Percentiles rank a stretch among this genome's conserved stretches.
phyloP scores from a whole-genome alignment of 306 rosid genomes.

The Leucaena leucocephala region DNA sequence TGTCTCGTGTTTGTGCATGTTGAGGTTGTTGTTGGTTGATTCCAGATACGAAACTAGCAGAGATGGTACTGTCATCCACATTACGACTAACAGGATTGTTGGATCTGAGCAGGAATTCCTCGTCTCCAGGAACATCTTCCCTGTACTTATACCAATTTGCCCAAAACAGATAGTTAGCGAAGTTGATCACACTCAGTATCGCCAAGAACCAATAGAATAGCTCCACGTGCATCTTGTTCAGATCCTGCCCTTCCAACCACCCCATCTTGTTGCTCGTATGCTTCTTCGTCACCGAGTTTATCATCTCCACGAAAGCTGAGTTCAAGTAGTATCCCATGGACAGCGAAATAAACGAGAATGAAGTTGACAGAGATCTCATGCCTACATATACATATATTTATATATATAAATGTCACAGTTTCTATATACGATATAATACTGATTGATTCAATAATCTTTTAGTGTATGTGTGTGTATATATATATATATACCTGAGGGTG shows the following conservation, averaged over 20 bases:
- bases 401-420: too few relatives aligned
- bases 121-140: conserved; percentile 34
- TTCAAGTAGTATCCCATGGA: conserved; percentile 59
- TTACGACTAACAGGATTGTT: not conserved
- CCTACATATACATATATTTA: not conserved
- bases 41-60: conserved; percentile 2
- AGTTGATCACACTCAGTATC: conserved; percentile 52
- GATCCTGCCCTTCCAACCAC: conserved; percentile 57
- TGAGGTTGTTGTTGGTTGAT: not conserved
- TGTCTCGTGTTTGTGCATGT: too few relatives aligned
- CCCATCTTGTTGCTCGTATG: conserved; percentile 43
- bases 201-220: conserved; percentile 59
- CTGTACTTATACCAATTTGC: conserved; percentile 64
- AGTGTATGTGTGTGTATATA: not conserved
- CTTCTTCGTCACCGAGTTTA: conserved; percentile 42
- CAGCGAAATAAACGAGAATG: conserved; percentile 55
- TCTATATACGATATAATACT: too few relatives aligned
- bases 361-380: conserved; percentile 57
- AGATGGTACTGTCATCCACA: conserved; percentile 19
- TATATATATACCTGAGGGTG: conserved; percentile 41
- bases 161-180: conserved; percentile 44
- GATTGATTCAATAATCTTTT: not conserved
- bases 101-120: conserved; percentile 15
- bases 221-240: conserved; percentile 47
- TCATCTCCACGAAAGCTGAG: conserved; percentile 49